Percentiles rank a stretch among this genome's conserved stretches.
These are phyloP conservation scores for Aspergillus egyptiacus DNA, from an alignment of 495 filamentous ascomycete genomes.

Conservation along the genomic window DNA sequence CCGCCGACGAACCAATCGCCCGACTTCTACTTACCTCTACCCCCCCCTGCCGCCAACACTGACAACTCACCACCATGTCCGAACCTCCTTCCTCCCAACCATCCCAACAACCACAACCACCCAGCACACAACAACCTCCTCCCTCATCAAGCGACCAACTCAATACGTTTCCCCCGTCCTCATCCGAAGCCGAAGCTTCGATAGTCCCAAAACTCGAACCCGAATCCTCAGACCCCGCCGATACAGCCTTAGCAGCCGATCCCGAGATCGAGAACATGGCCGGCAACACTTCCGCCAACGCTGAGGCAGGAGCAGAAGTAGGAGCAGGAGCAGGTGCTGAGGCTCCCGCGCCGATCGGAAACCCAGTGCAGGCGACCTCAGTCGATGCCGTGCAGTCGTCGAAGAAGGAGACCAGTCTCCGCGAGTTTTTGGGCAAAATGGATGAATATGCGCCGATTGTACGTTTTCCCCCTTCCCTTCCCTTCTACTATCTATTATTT, in stretches of 20 bases:
- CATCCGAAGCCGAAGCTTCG: constrained; percentile 18
- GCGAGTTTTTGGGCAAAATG: constrained; percentile 91
- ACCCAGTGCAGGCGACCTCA: constrained; percentile 16
- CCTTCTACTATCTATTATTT: not conserved
- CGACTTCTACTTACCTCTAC: not conserved
- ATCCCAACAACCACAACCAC: constrained; percentile 16
- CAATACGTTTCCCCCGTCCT: constrained; percentile 5
- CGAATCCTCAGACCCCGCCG: constrained; percentile 15
- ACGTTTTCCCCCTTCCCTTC: constrained; percentile 28
- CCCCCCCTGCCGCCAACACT: constrained; percentile 16
- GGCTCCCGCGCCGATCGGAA: constrained; percentile 12
- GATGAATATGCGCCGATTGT: constrained; percentile 98
- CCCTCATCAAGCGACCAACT: constrained; percentile 15
- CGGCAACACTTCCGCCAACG: constrained; percentile 13
- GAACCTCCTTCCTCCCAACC: constrained; percentile 17
- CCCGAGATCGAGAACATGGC: constrained; percentile 31
- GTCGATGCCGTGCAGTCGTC: constrained; percentile 50
- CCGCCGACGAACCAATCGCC: not conserved
- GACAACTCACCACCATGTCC: constrained; percentile 23
- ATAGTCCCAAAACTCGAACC: constrained; percentile 31
- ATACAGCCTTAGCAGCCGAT: constrained; percentile 36
- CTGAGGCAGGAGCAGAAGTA: not conserved
- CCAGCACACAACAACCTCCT: constrained; percentile 16
- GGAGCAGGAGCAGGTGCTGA: not conserved
- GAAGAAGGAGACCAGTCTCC: constrained; percentile 84